Evolutionary conservation across 352 stramenopile genomes (phyloP).

Genomic region (Blastocystis sp.): DNA sequence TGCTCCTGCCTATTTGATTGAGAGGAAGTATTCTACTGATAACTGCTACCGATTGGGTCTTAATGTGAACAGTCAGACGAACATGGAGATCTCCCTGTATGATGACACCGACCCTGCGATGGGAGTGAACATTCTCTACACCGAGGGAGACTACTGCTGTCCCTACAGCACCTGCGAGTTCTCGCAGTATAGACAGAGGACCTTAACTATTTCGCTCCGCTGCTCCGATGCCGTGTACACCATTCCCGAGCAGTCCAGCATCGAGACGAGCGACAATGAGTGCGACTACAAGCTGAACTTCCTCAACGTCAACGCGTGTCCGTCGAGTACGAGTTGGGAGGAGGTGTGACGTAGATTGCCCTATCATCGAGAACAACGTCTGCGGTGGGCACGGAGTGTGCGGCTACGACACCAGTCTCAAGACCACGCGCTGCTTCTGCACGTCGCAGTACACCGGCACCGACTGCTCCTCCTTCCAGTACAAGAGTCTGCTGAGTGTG

Average conservation of each 20-base stretch:
- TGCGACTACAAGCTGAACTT: slow-evolving; percentile 43
- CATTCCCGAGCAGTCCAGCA: neutral
- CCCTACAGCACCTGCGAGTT: neutral
- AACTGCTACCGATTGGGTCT: slow-evolving; percentile 21
- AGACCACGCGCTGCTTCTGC: slow-evolving; percentile 56
- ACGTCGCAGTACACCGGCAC: neutral
- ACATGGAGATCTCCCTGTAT: slow-evolving; percentile 13
- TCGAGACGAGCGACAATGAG: slow-evolving; percentile 37
- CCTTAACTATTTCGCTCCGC: neutral
- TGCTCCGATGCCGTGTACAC: neutral
- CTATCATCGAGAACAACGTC: slow-evolving; percentile 46
- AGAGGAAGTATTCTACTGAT: neutral
- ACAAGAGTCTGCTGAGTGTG: slow-evolving; percentile 53
- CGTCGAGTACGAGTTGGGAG: neutral
- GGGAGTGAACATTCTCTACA: slow-evolving; percentile 38
- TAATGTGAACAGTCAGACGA: neutral
- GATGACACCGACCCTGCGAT: slow-evolving; percentile 40
- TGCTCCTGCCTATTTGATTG: slow-evolving; percentile 24
- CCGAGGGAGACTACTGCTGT: slow-evolving; percentile 50
- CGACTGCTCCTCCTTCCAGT: slow-evolving; percentile 43
- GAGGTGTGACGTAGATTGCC: neutral
- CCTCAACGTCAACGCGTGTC: slow-evolving; percentile 36
- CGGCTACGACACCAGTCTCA: slow-evolving; percentile 32
- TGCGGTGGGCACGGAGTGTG: slow-evolving; percentile 53
- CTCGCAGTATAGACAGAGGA: neutral